Percentiles rank a stretch among this genome's conserved stretches.
Conservation (phyloP, 352 stramenopile species). For the Blastocystis sp. region DNA sequence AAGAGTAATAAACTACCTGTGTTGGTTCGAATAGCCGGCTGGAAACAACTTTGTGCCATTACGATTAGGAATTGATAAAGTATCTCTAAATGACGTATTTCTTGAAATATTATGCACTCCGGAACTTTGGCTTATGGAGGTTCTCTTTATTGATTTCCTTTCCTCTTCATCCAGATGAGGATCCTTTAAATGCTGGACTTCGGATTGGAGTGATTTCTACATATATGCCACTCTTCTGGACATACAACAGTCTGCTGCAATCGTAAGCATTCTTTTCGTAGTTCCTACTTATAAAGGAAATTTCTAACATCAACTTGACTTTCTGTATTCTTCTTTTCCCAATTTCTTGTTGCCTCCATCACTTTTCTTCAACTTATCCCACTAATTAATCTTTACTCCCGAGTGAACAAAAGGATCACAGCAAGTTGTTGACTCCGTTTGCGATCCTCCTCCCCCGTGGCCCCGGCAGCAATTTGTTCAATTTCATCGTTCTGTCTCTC, state of each 20-base stretch:
- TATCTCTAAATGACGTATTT: neutral
- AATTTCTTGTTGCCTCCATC: neutral
- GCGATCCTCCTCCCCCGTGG: neutral
- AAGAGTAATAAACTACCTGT: neutral
- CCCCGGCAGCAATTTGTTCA: conserved; percentile 3
- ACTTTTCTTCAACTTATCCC: conserved; percentile 5
- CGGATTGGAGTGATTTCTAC: neutral
- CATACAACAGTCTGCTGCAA: neutral
- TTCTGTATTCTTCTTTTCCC: neutral
- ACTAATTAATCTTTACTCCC: neutral
- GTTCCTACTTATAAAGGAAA: neutral
- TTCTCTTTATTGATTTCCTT: too few species aligned
- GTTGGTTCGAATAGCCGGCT: neutral
- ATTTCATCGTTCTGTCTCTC: conserved; percentile 12
- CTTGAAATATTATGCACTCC: too few species aligned
- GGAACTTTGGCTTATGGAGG: too few species aligned
- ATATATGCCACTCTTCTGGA: neutral
- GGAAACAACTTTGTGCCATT: neutral
- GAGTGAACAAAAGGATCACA: neutral
- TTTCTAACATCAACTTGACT: neutral
- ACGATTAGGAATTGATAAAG: neutral
- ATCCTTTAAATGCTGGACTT: neutral
- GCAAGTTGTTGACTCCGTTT: conserved; percentile 19
- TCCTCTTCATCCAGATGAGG: too few species aligned
- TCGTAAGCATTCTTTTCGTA: neutral